These are phyloP conservation scores for Camelina hispida DNA, from an alignment of 345 rosid genomes.

Conservation along the genomic window DNA sequence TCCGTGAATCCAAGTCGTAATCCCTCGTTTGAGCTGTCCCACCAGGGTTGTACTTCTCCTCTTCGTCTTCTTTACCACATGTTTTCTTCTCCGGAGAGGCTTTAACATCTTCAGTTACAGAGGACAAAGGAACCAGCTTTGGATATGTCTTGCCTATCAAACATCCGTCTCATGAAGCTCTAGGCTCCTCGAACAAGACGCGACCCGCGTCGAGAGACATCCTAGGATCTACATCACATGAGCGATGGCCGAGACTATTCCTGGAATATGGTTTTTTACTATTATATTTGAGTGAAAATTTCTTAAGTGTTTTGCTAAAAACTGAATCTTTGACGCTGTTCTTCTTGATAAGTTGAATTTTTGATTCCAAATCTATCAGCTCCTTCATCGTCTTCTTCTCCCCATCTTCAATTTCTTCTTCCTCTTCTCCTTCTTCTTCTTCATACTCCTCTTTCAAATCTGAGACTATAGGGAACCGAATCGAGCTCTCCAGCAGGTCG, in stretches of 20 bases:
- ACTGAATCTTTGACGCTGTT: too few species aligned
- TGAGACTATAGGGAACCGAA: constrained; percentile 34
- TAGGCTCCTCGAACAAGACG: constrained; percentile 65
- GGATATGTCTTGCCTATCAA: constrained; percentile 63
- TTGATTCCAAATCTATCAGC: constrained; percentile 70
- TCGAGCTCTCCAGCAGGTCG: constrained; percentile 5
- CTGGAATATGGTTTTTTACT: too few species aligned
- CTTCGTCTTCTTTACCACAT: constrained; percentile 49
- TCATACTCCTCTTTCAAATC: constrained; percentile 37
- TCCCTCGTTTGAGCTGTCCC: constrained; percentile 90
- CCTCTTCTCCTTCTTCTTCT: constrained; percentile 27
- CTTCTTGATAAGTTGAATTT: constrained; percentile 45
- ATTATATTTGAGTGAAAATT: too few species aligned
- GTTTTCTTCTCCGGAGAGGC: constrained; percentile 34
- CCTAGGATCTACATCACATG: too few species aligned
- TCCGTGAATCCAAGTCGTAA: constrained; percentile 64
- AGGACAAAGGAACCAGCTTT: constrained; percentile 52
- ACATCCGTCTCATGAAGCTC: constrained; percentile 83
- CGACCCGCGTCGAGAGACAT: constrained; percentile 56
- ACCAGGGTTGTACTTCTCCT: constrained; percentile 60
- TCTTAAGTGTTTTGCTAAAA: too few species aligned
- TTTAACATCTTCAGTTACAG: constrained; percentile 65
- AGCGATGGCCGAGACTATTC: too few species aligned
- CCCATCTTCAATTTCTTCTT: constrained; percentile 51
- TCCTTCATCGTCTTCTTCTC: constrained; percentile 77